These are phyloP conservation scores for Calonectria naviculata DNA, from an alignment of 2,329 filamentous ascomycete species.

Conservation along the genomic window DNA sequence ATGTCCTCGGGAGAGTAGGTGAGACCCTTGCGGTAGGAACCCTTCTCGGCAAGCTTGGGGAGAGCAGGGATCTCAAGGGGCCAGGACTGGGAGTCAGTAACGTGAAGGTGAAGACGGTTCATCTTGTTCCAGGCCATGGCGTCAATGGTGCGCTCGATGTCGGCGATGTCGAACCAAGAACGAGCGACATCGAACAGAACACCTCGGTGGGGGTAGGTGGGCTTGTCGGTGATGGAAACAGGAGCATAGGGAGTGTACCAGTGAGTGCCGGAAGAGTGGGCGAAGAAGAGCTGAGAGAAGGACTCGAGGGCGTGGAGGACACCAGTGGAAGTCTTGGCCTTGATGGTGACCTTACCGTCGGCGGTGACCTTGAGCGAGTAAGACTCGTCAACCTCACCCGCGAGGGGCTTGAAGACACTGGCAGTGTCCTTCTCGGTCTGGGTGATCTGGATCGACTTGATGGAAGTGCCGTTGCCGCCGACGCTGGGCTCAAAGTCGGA, in stretches of 20 bases:
- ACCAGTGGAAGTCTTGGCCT: constrained; percentile 74
- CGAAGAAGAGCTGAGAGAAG: constrained; percentile 83
- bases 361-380: constrained; percentile 73
- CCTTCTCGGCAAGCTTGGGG: constrained; percentile 75
- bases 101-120: constrained; percentile 84
- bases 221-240: constrained; percentile 76
- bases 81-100: constrained; percentile 88
- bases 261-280: constrained; percentile 67
- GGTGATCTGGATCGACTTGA: constrained; percentile 71
- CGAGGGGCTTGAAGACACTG: constrained; percentile 68
- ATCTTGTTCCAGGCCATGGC: constrained; percentile 83
- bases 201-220: constrained; percentile 81
- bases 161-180: constrained; percentile 74
- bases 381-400: constrained; percentile 77
- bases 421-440: constrained; percentile 67
- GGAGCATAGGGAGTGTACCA: constrained; percentile 80
- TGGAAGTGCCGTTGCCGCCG: constrained; percentile 50
- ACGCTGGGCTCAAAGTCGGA: constrained; percentile 72
- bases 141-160: constrained; percentile 82
- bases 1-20: constrained; percentile 77
- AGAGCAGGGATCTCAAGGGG: constrained; percentile 83
- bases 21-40: constrained; percentile 75
- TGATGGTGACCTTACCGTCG: constrained; percentile 70
- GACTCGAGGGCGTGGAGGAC: constrained; percentile 79
- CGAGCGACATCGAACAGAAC: constrained; percentile 83